Conservation (phyloP, 805 yeast species). For the Spathaspora arborariae region DNA sequence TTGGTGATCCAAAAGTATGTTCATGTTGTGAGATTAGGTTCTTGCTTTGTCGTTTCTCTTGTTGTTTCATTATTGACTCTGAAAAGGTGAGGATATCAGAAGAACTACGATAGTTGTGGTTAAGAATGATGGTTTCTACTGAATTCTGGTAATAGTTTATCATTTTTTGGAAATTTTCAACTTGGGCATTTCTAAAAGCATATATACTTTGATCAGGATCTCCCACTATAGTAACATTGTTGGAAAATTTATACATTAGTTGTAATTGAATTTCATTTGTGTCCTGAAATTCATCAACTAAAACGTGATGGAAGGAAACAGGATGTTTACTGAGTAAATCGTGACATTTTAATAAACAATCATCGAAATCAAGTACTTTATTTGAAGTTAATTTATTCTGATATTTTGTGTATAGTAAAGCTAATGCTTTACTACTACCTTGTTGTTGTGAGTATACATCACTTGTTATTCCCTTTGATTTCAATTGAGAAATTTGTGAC, state of each 20-base stretch:
- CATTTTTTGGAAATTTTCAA: slow-evolving; percentile 63
- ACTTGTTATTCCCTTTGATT: slow-evolving; percentile 48
- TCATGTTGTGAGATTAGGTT: slow-evolving; percentile 44
- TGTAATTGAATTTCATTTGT: slow-evolving; percentile 76
- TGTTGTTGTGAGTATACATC: slow-evolving; percentile 26
- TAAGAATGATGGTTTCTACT: slow-evolving; percentile 41
- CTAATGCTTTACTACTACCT: slow-evolving; percentile 14
- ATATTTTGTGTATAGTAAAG: slow-evolving; percentile 46
- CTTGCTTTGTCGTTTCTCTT: slow-evolving; percentile 48
- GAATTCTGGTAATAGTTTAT: slow-evolving; percentile 25
- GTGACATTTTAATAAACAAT: slow-evolving; percentile 58
- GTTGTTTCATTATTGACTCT: slow-evolving; percentile 60
- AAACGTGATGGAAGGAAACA: slow-evolving; percentile 58
- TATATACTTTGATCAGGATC: slow-evolving; percentile 97
- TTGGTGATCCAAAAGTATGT: slow-evolving; percentile 41
- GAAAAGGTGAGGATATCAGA: slow-evolving; percentile 60
- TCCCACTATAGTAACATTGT: slow-evolving; percentile 81
- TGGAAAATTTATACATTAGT: slow-evolving; percentile 50
- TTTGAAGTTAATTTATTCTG: slow-evolving; percentile 43
- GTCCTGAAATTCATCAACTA: slow-evolving; percentile 95
- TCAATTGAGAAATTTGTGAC: slow-evolving; percentile 50
- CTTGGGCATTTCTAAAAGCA: slow-evolving; percentile 78
- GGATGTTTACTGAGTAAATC: slow-evolving; percentile 45
- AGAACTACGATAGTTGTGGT: slow-evolving; percentile 81
- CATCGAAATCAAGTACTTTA: slow-evolving; percentile 75